A percentile compares a stretch with the other conserved stretches of the same genome.
phyloP scores from a whole-genome alignment of 805 yeast species.

The Ogataea henricii region DNA sequence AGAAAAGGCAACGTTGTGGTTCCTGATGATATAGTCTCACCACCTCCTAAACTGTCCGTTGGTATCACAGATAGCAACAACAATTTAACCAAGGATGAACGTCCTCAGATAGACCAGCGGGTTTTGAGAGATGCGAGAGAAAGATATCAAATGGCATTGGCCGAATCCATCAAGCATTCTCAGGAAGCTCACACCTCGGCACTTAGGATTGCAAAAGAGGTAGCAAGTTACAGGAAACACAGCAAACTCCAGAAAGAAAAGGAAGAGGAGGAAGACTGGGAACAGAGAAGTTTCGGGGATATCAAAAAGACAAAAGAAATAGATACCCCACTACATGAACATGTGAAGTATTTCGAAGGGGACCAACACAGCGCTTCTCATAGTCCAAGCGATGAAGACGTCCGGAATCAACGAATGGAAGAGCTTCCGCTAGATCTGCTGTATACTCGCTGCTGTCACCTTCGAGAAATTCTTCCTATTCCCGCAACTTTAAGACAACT shows the following conservation, averaged over 20 bases:
- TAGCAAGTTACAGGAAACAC: slow-evolving; percentile 44
- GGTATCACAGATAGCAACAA: slow-evolving; percentile 61
- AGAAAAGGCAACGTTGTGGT: slow-evolving; percentile 54
- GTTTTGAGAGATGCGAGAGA: slow-evolving; percentile 61
- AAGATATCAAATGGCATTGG: slow-evolving; percentile 51
- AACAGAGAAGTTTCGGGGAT: slow-evolving; percentile 15
- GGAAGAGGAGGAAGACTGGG: slow-evolving; percentile 31
- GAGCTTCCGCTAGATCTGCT: slow-evolving; percentile 48
- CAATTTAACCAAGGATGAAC: slow-evolving; percentile 30
- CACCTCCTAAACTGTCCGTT: slow-evolving; percentile 62
- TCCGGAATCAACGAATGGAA: slow-evolving; percentile 28
- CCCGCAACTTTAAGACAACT: slow-evolving; percentile 56
- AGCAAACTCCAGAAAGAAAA: slow-evolving; percentile 24
- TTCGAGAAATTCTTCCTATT: slow-evolving; percentile 50
- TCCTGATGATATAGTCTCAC: slow-evolving; percentile 67
- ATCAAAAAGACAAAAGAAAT: slow-evolving; percentile 44
- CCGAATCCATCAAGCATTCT: slow-evolving; percentile 72
- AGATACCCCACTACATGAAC: slow-evolving; percentile 67
- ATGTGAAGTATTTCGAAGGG: slow-evolving; percentile 36
- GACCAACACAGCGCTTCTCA: slow-evolving; percentile 9
- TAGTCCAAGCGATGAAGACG: slow-evolving; percentile 2
- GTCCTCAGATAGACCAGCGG: slow-evolving; percentile 41
- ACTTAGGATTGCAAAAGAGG: slow-evolving; percentile 67
- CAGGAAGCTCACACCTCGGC: slow-evolving; percentile 77
- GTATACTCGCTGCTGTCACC: slow-evolving; percentile 52